Conservation (phyloP, 1,284 basidiomycete species). For the Tilletiaria anomala region DNA sequence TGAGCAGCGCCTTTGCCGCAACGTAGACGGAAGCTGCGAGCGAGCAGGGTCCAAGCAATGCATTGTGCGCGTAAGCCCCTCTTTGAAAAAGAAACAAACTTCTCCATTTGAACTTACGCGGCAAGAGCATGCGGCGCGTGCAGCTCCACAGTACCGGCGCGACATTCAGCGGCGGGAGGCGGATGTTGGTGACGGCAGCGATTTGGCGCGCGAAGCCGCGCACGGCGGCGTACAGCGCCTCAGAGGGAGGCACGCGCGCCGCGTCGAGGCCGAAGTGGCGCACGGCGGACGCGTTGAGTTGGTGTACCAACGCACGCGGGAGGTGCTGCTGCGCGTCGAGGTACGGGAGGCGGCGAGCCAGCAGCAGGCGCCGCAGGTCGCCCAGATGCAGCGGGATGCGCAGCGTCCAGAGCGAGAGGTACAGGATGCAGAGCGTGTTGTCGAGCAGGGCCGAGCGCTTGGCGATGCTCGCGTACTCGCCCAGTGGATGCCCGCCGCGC, state of each 20-base stretch:
- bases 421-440: slow-evolving; percentile 12
- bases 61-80: no score
- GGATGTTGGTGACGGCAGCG: slow-evolving; percentile 44
- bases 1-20: no score
- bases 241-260: slow-evolving; percentile 25
- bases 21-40: slow-evolving; percentile 4
- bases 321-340: slow-evolving; percentile 57
- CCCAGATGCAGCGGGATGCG: slow-evolving; percentile 20
- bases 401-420: slow-evolving; percentile 16
- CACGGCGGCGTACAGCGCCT: neutral
- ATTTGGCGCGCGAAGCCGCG: neutral
- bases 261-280: slow-evolving; percentile 57
- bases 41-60: slow-evolving; percentile 1
- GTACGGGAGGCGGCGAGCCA: slow-evolving; percentile 63
- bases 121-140: slow-evolving; percentile 55
- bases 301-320: slow-evolving; percentile 52
- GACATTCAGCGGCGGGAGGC: slow-evolving; percentile 61
- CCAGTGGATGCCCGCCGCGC: neutral
- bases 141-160: slow-evolving; percentile 69
- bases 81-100: no score
- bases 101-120: slow-evolving; percentile 60
- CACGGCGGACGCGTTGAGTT: slow-evolving; percentile 55
- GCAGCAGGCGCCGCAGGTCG: slow-evolving; percentile 47
- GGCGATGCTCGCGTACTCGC: neutral
- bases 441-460: neutral